These are phyloP conservation scores for Aspergillus transmontanensis DNA, from an alignment of 2,329 filamentous ascomycete species.

Conservation along the genomic window DNA sequence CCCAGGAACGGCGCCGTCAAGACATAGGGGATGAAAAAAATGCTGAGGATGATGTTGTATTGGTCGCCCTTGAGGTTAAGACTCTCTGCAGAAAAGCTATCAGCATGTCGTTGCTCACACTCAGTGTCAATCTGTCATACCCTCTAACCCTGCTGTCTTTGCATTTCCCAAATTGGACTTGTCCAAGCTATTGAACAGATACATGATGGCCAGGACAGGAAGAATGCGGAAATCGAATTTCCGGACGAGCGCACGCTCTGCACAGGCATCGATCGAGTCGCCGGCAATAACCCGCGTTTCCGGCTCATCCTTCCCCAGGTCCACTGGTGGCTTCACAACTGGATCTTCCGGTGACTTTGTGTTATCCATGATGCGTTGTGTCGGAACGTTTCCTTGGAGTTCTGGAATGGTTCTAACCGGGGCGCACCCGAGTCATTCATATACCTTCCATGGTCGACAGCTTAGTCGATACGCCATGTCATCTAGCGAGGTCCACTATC, in stretches of 20 bases:
- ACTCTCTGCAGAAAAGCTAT: conserved; percentile 17
- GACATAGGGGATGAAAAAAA: conserved; percentile 33
- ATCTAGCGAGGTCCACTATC: neutral
- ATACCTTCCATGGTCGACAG: neutral
- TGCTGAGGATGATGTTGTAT: conserved; percentile 31
- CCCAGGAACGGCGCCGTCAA: conserved; percentile 30
- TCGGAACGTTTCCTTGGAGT: neutral
- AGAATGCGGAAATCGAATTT: conserved; percentile 52
- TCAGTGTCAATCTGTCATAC: conserved; percentile 1
- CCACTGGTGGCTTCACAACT: neutral
- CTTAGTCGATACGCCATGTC: neutral
- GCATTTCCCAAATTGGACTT: conserved; percentile 43
- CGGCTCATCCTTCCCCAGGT: neutral
- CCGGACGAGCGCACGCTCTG: conserved; percentile 49
- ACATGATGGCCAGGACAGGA: conserved; percentile 58
- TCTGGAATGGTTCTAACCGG: neutral
- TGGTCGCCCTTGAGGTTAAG: conserved; percentile 27
- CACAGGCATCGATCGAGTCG: conserved; percentile 35
- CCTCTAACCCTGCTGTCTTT: conserved; percentile 28
- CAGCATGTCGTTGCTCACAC: neutral
- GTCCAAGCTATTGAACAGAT: conserved; percentile 53
- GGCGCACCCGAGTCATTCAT: neutral
- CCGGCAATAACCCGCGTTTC: neutral
- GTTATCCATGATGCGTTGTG: neutral
- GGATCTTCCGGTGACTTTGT: neutral